These are phyloP conservation scores for Emericellopsis atlantica DNA, from an alignment of 2,329 filamentous ascomycete genomes.

Conservation along the genomic window DNA sequence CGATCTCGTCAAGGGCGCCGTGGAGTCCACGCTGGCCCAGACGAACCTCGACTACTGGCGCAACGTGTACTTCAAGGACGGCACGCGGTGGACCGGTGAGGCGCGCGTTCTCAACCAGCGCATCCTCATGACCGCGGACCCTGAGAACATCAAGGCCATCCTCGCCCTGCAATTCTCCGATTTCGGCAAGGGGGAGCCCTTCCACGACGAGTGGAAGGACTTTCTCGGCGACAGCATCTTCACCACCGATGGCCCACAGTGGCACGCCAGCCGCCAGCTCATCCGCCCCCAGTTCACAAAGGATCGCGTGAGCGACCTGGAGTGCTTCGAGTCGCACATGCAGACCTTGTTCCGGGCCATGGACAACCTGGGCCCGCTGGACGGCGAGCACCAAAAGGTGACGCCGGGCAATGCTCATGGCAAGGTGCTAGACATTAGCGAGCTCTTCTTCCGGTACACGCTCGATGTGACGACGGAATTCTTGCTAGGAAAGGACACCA, in stretches of 20 bases:
- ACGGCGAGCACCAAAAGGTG: slow-evolving; percentile 50
- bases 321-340: slow-evolving; percentile 70
- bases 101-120: slow-evolving; percentile 38
- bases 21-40: slow-evolving; percentile 38
- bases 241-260: slow-evolving; percentile 64
- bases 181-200: slow-evolving; percentile 68
- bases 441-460: slow-evolving; percentile 75
- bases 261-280: slow-evolving; percentile 71
- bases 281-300: slow-evolving; percentile 80
- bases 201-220: slow-evolving; percentile 62
- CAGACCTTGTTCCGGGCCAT: slow-evolving; percentile 60
- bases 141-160: slow-evolving; percentile 84
- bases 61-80: slow-evolving; percentile 28
- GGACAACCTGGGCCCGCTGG: slow-evolving; percentile 40
- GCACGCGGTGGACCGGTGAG: slow-evolving; percentile 46
- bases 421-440: slow-evolving; percentile 53
- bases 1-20: slow-evolving; percentile 47
- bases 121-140: slow-evolving; percentile 66
- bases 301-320: slow-evolving; percentile 70
- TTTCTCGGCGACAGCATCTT: slow-evolving; percentile 69
- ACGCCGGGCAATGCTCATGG: slow-evolving; percentile 50
- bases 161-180: slow-evolving; percentile 77
- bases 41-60: slow-evolving; percentile 51
- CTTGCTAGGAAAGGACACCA: slow-evolving; percentile 64
- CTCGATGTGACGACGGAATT: slow-evolving; percentile 83